These are phyloP conservation scores for Hippophae gyantsensis DNA, from an alignment of 306 rosid species.

Conservation along the genomic window DNA sequence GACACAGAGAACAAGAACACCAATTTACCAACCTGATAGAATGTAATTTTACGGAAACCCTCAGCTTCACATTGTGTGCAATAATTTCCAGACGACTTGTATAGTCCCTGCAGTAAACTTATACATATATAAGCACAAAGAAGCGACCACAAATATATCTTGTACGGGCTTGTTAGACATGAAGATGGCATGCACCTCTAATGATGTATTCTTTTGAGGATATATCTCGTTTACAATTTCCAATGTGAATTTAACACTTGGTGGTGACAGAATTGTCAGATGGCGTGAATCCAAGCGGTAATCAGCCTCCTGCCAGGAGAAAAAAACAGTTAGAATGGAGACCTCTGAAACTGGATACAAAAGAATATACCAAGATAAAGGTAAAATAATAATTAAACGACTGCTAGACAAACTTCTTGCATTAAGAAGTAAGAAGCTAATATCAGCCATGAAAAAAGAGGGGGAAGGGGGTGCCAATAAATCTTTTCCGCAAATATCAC, in stretches of 20 bases:
- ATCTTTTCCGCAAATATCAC: neutral
- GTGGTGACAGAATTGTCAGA: constrained; percentile 62
- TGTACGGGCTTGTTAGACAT: too few species aligned
- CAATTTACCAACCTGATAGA: constrained; percentile 57
- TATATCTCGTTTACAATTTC: constrained; percentile 65
- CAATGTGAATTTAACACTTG: constrained; percentile 56
- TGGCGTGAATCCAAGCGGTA: constrained; percentile 60
- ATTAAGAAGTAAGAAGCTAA: too few species aligned
- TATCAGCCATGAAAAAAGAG: too few species aligned
- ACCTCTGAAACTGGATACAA: neutral
- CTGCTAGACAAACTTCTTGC: too few species aligned
- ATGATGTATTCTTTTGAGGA: constrained; percentile 85
- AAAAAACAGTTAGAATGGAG: constrained; percentile 1
- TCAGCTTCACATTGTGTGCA: constrained; percentile 99
- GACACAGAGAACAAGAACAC: neutral
- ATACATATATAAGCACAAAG: too few species aligned
- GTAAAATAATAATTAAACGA: too few species aligned
- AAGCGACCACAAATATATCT: too few species aligned
- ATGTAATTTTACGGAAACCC: constrained; percentile 94
- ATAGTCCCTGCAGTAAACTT: constrained; percentile 39
- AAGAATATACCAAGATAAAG: too few species aligned
- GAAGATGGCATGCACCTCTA: constrained; percentile 30
- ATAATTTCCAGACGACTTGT: constrained; percentile 86
- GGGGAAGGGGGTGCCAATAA: too few species aligned
- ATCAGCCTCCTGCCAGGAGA: constrained; percentile 49